phyloP scores from a whole-genome alignment of 306 rosid species.

The Gleditsia sinensis region DNA sequence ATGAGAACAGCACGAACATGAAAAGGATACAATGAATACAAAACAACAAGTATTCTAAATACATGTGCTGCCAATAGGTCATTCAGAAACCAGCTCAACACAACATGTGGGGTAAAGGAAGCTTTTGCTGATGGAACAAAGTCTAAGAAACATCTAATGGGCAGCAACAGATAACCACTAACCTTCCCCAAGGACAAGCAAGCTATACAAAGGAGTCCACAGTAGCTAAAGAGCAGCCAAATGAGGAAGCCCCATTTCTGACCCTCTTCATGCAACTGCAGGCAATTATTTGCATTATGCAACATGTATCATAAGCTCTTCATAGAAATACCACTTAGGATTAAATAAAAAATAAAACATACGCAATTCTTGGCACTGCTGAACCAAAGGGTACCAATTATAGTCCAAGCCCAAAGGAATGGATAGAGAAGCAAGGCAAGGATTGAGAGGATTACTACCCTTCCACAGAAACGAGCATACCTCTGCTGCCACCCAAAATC shows the following conservation, averaged over 20 bases:
- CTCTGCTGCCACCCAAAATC: slow-evolving; percentile 89
- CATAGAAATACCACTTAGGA: slow-evolving; percentile 11
- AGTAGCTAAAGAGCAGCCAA: slow-evolving; percentile 89
- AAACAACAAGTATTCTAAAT: not conserved
- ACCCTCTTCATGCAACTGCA: slow-evolving; percentile 79
- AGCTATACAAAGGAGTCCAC: slow-evolving; percentile 71
- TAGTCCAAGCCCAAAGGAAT: slow-evolving; percentile 90
- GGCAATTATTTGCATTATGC: slow-evolving; percentile 29
- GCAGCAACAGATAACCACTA: slow-evolving; percentile 32
- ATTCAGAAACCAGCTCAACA: not conserved
- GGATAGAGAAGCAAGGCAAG: slow-evolving; percentile 73
- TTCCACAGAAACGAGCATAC: slow-evolving; percentile 79
- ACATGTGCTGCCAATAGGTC: not conserved
- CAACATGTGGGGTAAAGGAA: not conserved
- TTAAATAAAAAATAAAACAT: slow-evolving; percentile 33
- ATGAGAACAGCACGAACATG: slow-evolving; percentile 12
- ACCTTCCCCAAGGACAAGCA: slow-evolving; percentile 76
- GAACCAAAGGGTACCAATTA: slow-evolving; percentile 77
- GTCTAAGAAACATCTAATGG: not conserved
- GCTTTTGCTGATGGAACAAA: not conserved
- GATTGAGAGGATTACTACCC: slow-evolving; percentile 70
- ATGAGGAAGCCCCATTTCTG: slow-evolving; percentile 89
- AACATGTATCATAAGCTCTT: slow-evolving; percentile 9
- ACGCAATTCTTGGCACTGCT: slow-evolving; percentile 63
- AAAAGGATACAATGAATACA: not conserved